A percentile compares a stretch with the other conserved stretches of the same genome.
These are phyloP conservation scores for Phytophthora cryptogea DNA, from an alignment of 352 stramenopile genomes.

Conservation along the genomic window DNA sequence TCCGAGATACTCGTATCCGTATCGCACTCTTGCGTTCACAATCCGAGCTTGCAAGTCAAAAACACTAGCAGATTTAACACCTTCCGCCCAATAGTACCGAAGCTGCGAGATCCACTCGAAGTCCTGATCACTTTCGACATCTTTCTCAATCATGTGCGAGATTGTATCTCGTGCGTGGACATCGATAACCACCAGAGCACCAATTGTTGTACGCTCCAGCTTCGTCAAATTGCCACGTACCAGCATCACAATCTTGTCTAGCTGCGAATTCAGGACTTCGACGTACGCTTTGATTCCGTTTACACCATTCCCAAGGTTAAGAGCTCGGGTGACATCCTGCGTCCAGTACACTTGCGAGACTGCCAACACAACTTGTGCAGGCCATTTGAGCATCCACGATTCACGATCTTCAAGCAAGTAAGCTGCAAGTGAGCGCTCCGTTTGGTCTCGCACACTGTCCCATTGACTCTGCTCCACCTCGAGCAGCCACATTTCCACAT, in stretches of 20 bases:
- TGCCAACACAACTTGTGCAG: slow-evolving; percentile 93
- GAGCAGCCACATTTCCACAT: slow-evolving; percentile 95
- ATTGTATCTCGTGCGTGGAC: slow-evolving; percentile 93
- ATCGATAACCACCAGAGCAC: slow-evolving; percentile 93
- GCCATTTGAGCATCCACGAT: slow-evolving; percentile 94
- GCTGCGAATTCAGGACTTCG: slow-evolving; percentile 82
- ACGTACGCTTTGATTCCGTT: slow-evolving; percentile 80
- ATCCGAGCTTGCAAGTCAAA: slow-evolving; percentile 88
- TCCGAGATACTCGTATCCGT: slow-evolving; percentile 92
- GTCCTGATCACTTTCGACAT: slow-evolving; percentile 87
- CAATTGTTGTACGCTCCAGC: slow-evolving; percentile 92
- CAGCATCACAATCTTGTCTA: slow-evolving; percentile 91
- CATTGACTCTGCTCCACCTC: slow-evolving; percentile 93
- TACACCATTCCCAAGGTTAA: slow-evolving; percentile 67
- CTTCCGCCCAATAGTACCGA: slow-evolving; percentile 93
- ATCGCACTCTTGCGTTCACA: slow-evolving; percentile 88
- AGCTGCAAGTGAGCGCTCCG: slow-evolving; percentile 82
- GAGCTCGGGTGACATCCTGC: slow-evolving; percentile 88
- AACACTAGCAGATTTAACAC: slow-evolving; percentile 46
- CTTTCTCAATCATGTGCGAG: slow-evolving; percentile 90
- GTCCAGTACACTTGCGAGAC: slow-evolving; percentile 95
- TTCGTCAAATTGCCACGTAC: slow-evolving; percentile 92
- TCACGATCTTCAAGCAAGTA: slow-evolving; percentile 84
- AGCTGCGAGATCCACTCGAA: slow-evolving; percentile 95
- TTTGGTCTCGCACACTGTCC: slow-evolving; percentile 92